phyloP scores from a whole-genome alignment of 1,284 basidiomycete genomes.

The Cryptococcus deneoformans region DNA sequence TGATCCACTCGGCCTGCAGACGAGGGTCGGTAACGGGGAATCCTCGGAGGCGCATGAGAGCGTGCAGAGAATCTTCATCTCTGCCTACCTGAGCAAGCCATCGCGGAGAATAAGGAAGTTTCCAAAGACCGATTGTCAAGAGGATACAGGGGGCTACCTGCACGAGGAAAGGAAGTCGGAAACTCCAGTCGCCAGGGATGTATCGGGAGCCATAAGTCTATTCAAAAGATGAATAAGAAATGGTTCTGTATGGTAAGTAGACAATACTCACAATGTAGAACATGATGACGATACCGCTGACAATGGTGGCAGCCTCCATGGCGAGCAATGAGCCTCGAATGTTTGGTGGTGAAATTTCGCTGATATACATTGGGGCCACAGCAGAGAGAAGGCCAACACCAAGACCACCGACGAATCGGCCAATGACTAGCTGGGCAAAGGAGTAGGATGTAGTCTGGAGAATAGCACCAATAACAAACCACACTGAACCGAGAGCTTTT shows the following conservation, averaged over 20 bases:
- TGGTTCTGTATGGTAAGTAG: slow-evolving; percentile 8
- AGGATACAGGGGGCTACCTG: slow-evolving; percentile 32
- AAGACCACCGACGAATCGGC: slow-evolving; percentile 27
- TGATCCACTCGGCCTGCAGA: slow-evolving; percentile 42
- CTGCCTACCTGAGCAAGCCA: slow-evolving; percentile 55
- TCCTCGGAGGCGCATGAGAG: slow-evolving; percentile 34
- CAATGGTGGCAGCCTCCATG: slow-evolving; percentile 70
- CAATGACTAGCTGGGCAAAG: slow-evolving; percentile 25
- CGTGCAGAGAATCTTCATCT: slow-evolving; percentile 30
- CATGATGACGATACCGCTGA: slow-evolving; percentile 52
- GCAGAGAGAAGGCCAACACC: slow-evolving; percentile 39
- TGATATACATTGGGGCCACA: slow-evolving; percentile 47
- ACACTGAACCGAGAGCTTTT: slow-evolving; percentile 18
- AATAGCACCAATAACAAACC: slow-evolving; percentile 27
- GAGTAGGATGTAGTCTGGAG: slow-evolving; percentile 32
- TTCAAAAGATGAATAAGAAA: slow-evolving; percentile 1
- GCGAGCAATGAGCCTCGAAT: slow-evolving; percentile 73
- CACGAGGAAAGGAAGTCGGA: slow-evolving; percentile 34
- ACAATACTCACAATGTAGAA: neutral
- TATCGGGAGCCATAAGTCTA: slow-evolving; percentile 21
- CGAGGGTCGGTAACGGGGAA: slow-evolving; percentile 30
- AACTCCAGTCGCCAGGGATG: slow-evolving; percentile 20
- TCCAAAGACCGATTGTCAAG: slow-evolving; percentile 44
- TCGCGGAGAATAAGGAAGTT: slow-evolving; percentile 58
- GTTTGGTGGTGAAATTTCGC: slow-evolving; percentile 36